Base-by-base conservation (phyloP, 1,284 basidiomycete genomes). In the Coniferiporia sulphurascens region DNA sequence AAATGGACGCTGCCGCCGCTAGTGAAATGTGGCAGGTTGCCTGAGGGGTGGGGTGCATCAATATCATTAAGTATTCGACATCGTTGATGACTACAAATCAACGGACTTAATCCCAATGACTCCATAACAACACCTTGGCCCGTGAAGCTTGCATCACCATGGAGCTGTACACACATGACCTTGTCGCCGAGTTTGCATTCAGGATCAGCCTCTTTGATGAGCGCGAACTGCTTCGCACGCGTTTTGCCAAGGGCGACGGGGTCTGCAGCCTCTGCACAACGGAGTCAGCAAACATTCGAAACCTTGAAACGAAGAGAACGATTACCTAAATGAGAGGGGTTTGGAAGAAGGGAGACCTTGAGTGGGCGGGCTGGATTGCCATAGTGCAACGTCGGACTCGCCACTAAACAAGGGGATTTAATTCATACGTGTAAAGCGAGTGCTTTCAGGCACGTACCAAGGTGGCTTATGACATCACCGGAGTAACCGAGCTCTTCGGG, bases 71-170 rank as follows among this genome's bases (percentile, higher is more conserved):
- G 21, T 61, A 49, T 59, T 56, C 21, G 7, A 35, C 19, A 63
- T 13, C 9, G 17, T 13, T 13, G 12, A 55, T 9, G n/a, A 43
- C 51, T 34, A 50, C 10, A 35, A 15, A 10, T 10, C 48, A 15
- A 76, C 83, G 50, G 64, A 87, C 89, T 92, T 57, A 95, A 73
- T 2, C 92, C 90, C 27, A 95, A 76, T 15, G 83, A 81, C 71
- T 95, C 93, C 81, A 92, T 93, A n/a, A 95, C 83, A 4, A 95
- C 80, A 2, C 93, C 93, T 71, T 95, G 93, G 0, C 93, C 93
- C 0, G 87, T 83, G 68, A 95, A 95, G 55, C 89, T 92, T 1
- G 91, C 92, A 70, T 95, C 93, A 0, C 93, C 93, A 64, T 95
- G 93, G 38, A 96, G 72, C 67, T 94, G 91, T 0, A 95, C 86